phyloP scores from a whole-genome alignment of 2,329 filamentous ascomycete species.

The Pseudogymnoascus sp. region DNA sequence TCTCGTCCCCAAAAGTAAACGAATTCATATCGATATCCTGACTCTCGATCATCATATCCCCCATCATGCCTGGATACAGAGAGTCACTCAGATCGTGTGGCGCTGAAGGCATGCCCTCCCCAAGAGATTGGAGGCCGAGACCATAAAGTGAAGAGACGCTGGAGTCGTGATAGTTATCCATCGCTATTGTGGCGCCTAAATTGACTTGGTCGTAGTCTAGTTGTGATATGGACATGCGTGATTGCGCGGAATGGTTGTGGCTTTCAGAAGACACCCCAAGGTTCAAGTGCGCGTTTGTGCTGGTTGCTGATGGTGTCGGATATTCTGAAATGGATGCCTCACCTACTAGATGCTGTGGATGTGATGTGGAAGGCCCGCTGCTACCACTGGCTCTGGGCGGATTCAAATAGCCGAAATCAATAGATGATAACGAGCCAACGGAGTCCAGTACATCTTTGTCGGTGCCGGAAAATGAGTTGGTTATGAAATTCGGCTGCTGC shows the following conservation, averaged over 20 bases:
- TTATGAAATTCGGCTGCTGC: conserved; percentile 4
- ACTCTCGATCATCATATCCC: conserved; percentile 61
- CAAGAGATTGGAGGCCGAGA: not conserved
- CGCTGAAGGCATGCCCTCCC: not conserved
- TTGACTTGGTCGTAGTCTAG: not conserved
- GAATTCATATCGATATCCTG: conserved; percentile 69
- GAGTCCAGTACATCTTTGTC: not conserved
- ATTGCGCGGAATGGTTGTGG: not conserved
- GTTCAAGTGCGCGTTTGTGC: not conserved
- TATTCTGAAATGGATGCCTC: not conserved
- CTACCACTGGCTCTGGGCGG: not conserved
- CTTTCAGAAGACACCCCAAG: not conserved
- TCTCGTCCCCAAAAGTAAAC: conserved; percentile 48
- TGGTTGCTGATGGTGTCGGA: not conserved
- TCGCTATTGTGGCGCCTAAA: not conserved
- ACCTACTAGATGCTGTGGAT: not conserved
- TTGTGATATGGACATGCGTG: not conserved
- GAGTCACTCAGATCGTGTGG: not conserved
- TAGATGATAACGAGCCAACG: not conserved
- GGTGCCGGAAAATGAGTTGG: not conserved
- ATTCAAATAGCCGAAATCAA: not conserved
- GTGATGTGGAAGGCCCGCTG: not conserved
- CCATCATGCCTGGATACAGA: not conserved
- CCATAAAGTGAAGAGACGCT: not conserved
- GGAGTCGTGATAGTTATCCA: conserved; percentile 2